Percentiles rank a stretch among this genome's conserved stretches.
Evolutionary conservation across 192 early-diverging fungal species (phyloP).

Genomic region (Radiomyces spectabilis): DNA sequence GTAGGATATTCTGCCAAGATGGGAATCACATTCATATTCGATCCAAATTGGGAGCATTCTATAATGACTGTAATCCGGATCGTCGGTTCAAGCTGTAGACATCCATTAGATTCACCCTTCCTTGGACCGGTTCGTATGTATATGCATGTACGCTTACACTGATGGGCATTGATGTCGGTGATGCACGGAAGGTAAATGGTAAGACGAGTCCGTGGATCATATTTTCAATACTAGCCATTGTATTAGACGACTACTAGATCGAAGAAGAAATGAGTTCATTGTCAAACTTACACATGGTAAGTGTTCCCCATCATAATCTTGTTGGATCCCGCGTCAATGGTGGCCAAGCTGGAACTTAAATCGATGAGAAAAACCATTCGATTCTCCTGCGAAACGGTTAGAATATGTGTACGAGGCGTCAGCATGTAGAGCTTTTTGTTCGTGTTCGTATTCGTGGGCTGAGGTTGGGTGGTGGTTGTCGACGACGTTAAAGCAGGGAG

Average conservation of each 20-base stretch:
- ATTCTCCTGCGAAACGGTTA: slow-evolving; percentile 47
- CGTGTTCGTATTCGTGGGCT: not conserved
- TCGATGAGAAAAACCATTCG: slow-evolving; percentile 65
- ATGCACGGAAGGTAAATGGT: slow-evolving; percentile 19
- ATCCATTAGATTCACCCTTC: not conserved
- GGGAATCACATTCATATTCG: slow-evolving; percentile 48
- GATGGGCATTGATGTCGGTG: not conserved
- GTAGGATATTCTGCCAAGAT: slow-evolving; percentile 50
- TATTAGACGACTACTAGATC: not conserved
- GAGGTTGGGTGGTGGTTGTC: not conserved
- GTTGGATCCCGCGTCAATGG: slow-evolving; percentile 34
- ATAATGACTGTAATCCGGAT: slow-evolving; percentile 49
- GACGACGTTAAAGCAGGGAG: not conserved
- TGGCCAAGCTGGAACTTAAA: slow-evolving; percentile 58
- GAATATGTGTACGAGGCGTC: slow-evolving; percentile 61
- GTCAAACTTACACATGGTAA: slow-evolving; percentile 36
- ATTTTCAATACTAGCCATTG: slow-evolving; percentile 16
- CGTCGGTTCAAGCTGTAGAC: slow-evolving; percentile 14
- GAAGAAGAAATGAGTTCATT: not conserved
- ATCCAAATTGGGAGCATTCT: slow-evolving; percentile 55
- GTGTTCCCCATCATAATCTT: slow-evolving; percentile 42
- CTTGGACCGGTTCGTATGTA: not conserved
- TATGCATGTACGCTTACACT: not conserved
- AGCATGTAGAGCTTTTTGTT: slow-evolving; percentile 37
- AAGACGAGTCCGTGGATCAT: slow-evolving; percentile 23